Percentiles rank a stretch among this genome's conserved stretches.
phyloP scores from a whole-genome alignment of 169 alveolate species.

The Pseudocohnilembus persalinus region DNA sequence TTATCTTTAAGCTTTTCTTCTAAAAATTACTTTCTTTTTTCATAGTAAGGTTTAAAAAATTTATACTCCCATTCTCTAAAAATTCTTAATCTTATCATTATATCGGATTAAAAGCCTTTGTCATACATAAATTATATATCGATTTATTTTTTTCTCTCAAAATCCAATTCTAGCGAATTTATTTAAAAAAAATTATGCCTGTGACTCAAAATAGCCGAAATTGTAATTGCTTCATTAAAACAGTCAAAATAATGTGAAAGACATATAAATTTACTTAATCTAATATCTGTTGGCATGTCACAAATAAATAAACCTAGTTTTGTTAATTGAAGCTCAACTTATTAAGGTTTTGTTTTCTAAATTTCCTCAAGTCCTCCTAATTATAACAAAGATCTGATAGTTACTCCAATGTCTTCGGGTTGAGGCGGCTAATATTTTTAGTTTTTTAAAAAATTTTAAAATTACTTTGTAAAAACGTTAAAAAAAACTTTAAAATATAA shows the following conservation, averaged over 20 bases:
- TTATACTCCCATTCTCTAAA: conserved; percentile 54
- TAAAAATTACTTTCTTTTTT: not conserved
- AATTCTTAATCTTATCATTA: conserved; percentile 46
- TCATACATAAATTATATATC: conserved; percentile 52
- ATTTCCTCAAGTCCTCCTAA: conserved; percentile 75
- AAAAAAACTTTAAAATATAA: no score
- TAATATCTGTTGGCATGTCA: conserved; percentile 64
- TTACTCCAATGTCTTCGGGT: conserved; percentile 57
- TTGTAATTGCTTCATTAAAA: conserved; percentile 46
- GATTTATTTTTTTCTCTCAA: conserved; percentile 33
- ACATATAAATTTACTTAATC: conserved; percentile 53
- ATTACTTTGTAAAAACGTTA: no score
- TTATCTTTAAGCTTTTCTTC: no score
- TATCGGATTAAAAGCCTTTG: conserved; percentile 50
- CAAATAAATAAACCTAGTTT: conserved; percentile 58
- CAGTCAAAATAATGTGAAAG: conserved; percentile 62
- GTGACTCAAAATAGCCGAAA: conserved; percentile 56
- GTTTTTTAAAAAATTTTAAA: no score
- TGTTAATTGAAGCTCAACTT: conserved; percentile 11
- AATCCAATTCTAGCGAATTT: conserved; percentile 20
- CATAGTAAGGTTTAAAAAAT: conserved; percentile 24
- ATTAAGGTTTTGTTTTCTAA: conserved; percentile 24
- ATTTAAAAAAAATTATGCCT: conserved; percentile 51
- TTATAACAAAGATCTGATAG: conserved; percentile 63
- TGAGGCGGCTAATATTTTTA: conserved; percentile 82